Base-by-base conservation (phyloP, 2,329 filamentous ascomycete genomes). In the Colletotrichum coccodes region DNA sequence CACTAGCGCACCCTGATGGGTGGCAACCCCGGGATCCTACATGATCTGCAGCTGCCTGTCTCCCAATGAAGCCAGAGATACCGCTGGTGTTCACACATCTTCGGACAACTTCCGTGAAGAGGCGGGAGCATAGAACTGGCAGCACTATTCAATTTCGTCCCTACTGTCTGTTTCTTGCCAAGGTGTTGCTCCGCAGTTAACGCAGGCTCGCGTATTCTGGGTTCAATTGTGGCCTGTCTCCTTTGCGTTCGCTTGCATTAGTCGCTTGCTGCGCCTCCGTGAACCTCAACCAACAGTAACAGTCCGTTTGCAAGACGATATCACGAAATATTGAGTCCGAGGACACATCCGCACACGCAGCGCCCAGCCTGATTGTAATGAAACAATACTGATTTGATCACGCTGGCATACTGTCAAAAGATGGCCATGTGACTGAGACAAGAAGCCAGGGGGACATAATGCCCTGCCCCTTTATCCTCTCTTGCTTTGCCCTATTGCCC, bases 21-120 rank as follows among this genome's bases (percentile, higher is more conserved):
- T 56, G 52, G 52, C 21, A 56, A 28, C 21, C n/a, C 49, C 7
- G 6, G 30, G 49, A 12, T 16, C 12, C 21, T n/a, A 7, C 23
- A 30, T 30, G 53, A 30, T 30, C 36, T 57, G 42, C 53, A 14
- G 26, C 38, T 57, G 36, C 53, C n/a, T 4, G 2, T n/a, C 28
- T 14, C 53, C 53, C 18, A 30, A 42, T 9, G 26, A 42, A 46
- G 28, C 21, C 56, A 34, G 18, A 16, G 12, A 11, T 8, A 9
- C 30, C 11, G 16, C 6, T 12, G 57, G 34, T 16, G 23, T 26
- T 42, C 59, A 34, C 23, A 28, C 38, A 12, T 12, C 16, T 11
- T 58, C 60, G 60, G 60, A n/a, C 60, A 63, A 63, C 50, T 42
- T 63, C 60, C 52, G 50, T 18, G 30, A 58, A 32, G 32, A 9